Evolutionary conservation across 768 basidiomycete genomes (phyloP).

Genomic region (Mrakia gelida): DNA sequence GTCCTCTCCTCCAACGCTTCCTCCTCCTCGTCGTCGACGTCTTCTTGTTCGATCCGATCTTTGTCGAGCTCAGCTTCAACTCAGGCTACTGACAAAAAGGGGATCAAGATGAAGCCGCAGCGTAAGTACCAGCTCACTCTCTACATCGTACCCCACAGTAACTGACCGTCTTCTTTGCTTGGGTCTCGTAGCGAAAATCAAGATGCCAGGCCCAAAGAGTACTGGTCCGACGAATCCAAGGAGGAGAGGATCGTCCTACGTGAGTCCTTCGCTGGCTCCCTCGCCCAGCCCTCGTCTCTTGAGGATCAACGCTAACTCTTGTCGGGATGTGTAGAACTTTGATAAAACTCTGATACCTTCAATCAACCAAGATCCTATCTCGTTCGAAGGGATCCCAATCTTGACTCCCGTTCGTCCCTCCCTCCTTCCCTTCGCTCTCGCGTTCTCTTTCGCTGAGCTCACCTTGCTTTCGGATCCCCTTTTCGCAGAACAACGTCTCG

Average conservation of each 20-base stretch:
- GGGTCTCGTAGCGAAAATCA: background rate
- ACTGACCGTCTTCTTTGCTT: background rate
- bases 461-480: background rate
- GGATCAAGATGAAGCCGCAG: background rate
- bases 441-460: background rate
- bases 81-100: background rate
- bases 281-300: too few species aligned
- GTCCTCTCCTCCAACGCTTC: background rate
- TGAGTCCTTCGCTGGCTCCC: background rate
- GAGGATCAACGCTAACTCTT: background rate
- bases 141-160: too few species aligned
- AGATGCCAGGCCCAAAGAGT: background rate
- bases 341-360: background rate
- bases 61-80: background rate
- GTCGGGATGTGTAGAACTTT: background rate
- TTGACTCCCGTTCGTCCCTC: slow-evolving; percentile 8
- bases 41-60: background rate
- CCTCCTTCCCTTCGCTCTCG: background rate
- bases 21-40: background rate
- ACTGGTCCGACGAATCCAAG: background rate
- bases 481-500: background rate
- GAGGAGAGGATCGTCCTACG: slow-evolving; percentile 13
- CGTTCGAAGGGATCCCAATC: background rate
- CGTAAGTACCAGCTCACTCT: background rate
- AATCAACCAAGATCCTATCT: background rate